Evolutionary conservation across 129 eudicot genomes (phyloP).

Genomic region (Solidago caesia): DNA sequence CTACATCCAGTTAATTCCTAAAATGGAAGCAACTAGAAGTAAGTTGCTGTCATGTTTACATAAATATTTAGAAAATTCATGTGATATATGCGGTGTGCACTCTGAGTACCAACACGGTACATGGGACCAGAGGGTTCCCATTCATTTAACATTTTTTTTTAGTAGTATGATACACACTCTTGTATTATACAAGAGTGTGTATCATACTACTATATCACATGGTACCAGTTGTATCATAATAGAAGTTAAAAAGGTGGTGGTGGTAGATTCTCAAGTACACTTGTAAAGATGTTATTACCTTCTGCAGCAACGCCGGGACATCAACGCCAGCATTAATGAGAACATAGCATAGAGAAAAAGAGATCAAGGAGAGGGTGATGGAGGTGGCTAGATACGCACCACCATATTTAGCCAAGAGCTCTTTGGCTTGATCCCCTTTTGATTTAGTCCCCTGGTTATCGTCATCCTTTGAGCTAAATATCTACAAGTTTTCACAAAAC

Average conservation of each 20-base stretch:
- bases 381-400: conserved; percentile 98
- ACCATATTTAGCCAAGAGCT: conserved; percentile 87
- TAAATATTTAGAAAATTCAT: too few relatives aligned
- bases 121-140: too few relatives aligned
- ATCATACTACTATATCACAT: too few relatives aligned
- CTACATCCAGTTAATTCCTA: background rate
- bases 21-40: background rate
- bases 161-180: too few relatives aligned
- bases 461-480: conserved; percentile 76
- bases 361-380: conserved; percentile 92
- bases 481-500: conserved; percentile 39
- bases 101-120: too few relatives aligned
- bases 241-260: too few relatives aligned
- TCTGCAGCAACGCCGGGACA: conserved; percentile 73
- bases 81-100: too few relatives aligned
- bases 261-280: too few relatives aligned
- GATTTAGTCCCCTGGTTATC: conserved; percentile 48
- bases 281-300: conserved; percentile 39
- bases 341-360: conserved; percentile 79
- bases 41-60: background rate
- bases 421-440: conserved; percentile 89
- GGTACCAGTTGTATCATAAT: too few relatives aligned
- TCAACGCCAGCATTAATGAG: conserved; percentile 90
- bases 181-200: too few relatives aligned
- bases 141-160: too few relatives aligned